Evolutionary conservation across 2,329 filamentous ascomycete genomes (phyloP), one percentile per base, ranked within the genome.

Genomic region (Aspergillus sp.): DNA sequence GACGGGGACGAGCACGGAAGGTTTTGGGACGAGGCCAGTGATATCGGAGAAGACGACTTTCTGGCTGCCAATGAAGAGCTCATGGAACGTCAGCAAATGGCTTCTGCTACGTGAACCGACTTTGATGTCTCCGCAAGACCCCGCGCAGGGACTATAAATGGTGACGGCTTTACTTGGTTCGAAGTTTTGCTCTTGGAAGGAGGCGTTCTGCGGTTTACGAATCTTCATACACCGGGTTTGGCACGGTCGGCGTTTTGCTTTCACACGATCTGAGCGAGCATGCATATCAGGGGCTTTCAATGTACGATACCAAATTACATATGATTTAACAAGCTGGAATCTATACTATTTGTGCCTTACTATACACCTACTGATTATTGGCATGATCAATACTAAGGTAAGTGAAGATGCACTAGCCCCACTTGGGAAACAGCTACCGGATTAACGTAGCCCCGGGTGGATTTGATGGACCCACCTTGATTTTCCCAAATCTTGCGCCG

Each of bases 1-100:
- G 76, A 80, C 7, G 79, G 82, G 21, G 82, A 86, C 6, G 93
- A 97, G 73, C 87, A 91, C 74, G 83, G 87, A 58, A 89, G 85
- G 73, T 74, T 95, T 59, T 95, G 89, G 88, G 90, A 94, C 38
- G 91, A 96, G 67, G 87, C 85, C 16, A 96, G 90, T 64, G 90
- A 94, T 58, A 79, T 93, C 56, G 89, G 88, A 3, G 89, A 94
- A 55, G 94, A 99, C 67, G 94, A 99, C 66, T 88, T 87, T 63
- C 76, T 88, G 45, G 78, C 88, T 50, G 86, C 88, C 21, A 80
- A 81, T 41, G 94, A 99, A 71, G 94, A 97, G 66, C 73, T 75
- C 17, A 75, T 77, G 50, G 82, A 85, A 66, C 73, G 81, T 60
- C 70, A 66, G 38, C 73, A 77, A 55, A 77, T 75, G 62, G 73